These are phyloP conservation scores for Xylogone sp. DNA, from an alignment of 2,329 filamentous ascomycete species.

Conservation along the genomic window DNA sequence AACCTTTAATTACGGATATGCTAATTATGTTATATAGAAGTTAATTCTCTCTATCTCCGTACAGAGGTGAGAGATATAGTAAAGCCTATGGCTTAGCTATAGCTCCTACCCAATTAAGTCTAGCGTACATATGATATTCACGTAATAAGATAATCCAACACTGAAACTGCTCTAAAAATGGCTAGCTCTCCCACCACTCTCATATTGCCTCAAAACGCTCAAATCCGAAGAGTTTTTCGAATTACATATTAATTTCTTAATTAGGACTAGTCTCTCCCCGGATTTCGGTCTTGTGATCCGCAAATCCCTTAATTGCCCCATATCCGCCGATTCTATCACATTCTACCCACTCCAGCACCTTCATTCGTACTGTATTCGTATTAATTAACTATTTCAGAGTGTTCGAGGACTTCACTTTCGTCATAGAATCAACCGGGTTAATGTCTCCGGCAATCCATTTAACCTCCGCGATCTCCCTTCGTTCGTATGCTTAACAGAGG, in stretches of 20 bases:
- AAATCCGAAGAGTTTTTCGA: neutral
- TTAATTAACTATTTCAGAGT: constrained; percentile 8
- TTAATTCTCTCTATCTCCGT: too few relatives aligned
- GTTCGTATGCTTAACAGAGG: neutral
- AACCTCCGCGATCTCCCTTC: constrained; percentile 11
- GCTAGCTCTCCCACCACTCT: too few relatives aligned
- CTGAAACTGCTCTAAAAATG: too few relatives aligned
- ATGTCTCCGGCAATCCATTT: constrained; percentile 11
- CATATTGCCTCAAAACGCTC: neutral
- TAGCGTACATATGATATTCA: too few relatives aligned
- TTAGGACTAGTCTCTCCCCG: neutral
- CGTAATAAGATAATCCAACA: too few relatives aligned
- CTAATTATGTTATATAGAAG: too few relatives aligned
- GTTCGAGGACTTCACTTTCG: constrained; percentile 7
- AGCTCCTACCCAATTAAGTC: too few relatives aligned
- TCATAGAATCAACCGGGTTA: constrained; percentile 11
- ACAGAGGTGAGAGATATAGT: too few relatives aligned
- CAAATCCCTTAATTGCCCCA: neutral
- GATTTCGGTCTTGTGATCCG: neutral
- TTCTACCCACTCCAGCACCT: constrained; percentile 6
- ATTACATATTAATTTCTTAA: neutral
- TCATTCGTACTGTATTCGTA: constrained; percentile 5
- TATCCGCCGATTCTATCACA: neutral
- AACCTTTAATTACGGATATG: too few relatives aligned
- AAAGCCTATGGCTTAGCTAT: too few relatives aligned